phyloP scores from a whole-genome alignment of 2,329 filamentous ascomycete species.

The Fusarium nurragi region DNA sequence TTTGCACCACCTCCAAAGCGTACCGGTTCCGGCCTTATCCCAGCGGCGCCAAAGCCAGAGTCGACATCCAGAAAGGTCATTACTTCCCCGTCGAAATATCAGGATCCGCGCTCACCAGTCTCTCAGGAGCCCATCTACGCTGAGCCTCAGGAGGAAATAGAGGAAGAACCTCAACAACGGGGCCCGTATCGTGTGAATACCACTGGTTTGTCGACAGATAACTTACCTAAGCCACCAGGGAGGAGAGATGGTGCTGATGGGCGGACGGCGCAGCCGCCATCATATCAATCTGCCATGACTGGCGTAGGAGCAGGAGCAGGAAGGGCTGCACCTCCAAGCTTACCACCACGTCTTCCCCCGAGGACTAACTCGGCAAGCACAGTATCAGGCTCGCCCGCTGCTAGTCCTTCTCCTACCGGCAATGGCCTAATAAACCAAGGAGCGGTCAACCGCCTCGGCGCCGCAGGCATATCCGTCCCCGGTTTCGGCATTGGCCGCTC shows the following conservation, averaged over 20 bases:
- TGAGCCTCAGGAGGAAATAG: constrained; percentile 25
- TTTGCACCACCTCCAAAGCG: constrained; percentile 85
- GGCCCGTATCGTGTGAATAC: constrained; percentile 76
- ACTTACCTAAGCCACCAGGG: constrained; percentile 76
- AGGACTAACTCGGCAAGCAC: constrained; percentile 52
- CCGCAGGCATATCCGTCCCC: constrained; percentile 81
- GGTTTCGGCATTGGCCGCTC: constrained; percentile 74
- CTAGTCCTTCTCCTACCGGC: constrained; percentile 35
- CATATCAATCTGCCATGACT: constrained; percentile 44
- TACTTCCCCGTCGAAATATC: constrained; percentile 48
- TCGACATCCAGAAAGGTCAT: constrained; percentile 43
- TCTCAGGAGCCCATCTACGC: constrained; percentile 23
- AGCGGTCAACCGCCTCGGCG: constrained; percentile 72
- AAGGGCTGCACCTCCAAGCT: constrained; percentile 59
- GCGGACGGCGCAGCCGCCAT: constrained; percentile 46
- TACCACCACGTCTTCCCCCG: constrained; percentile 74
- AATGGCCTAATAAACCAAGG: constrained; percentile 59
- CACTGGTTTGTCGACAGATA: constrained; percentile 73
- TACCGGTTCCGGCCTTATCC: constrained; percentile 49
- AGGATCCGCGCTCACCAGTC: constrained; percentile 42
- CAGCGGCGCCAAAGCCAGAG: constrained; percentile 41
- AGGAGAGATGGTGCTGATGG: constrained; percentile 57
- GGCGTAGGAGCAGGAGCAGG: constrained; percentile 44
- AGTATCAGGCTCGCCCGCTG: constrained; percentile 38
- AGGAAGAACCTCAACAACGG: constrained; percentile 58